A percentile compares a stretch with the other conserved stretches of the same genome.
Conservation (phyloP, 768 basidiomycete genomes). For the Suillus ampliporus region DNA sequence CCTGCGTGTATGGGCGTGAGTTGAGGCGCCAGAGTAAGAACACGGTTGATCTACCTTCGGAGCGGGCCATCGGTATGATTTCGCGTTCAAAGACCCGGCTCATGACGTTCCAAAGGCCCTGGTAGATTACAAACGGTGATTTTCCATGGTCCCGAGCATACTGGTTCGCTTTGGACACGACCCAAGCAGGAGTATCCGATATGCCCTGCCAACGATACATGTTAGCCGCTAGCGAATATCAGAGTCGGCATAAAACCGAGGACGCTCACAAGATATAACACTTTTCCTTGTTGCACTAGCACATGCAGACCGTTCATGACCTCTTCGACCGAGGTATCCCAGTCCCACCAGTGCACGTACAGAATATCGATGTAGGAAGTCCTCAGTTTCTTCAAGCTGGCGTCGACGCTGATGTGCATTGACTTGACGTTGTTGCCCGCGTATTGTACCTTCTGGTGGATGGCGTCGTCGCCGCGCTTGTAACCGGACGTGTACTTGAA, state of each 20-base stretch:
- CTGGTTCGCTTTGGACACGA: slow-evolving; percentile 50
- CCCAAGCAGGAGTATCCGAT: slow-evolving; percentile 50
- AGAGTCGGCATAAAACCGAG: no score
- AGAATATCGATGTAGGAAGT: slow-evolving; percentile 51
- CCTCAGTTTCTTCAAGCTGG: slow-evolving; percentile 45
- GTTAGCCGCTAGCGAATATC: not conserved
- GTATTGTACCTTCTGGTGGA: slow-evolving; percentile 28
- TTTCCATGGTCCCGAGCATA: slow-evolving; percentile 52
- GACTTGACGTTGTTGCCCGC: slow-evolving; percentile 47
- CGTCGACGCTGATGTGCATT: slow-evolving; percentile 30
- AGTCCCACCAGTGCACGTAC: slow-evolving; percentile 49
- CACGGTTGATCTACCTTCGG: no score
- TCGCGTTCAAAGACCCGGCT: no score
- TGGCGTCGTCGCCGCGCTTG: slow-evolving; percentile 20
- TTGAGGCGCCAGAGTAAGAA: no score
- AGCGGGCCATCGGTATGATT: no score
- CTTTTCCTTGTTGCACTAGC: slow-evolving; percentile 47
- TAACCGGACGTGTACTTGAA: slow-evolving; percentile 22
- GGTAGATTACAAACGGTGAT: slow-evolving; percentile 56
- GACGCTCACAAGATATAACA: slow-evolving; percentile 49
- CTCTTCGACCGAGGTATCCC: slow-evolving; percentile 53
- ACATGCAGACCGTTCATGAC: slow-evolving; percentile 47
- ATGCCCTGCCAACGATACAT: slow-evolving; percentile 31
- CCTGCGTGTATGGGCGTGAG: no score
- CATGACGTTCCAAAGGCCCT: slow-evolving; percentile 48